These are phyloP conservation scores for Cryptococcus hybrid DNA, from an alignment of 1,284 basidiomycete species.

Conservation along the genomic window DNA sequence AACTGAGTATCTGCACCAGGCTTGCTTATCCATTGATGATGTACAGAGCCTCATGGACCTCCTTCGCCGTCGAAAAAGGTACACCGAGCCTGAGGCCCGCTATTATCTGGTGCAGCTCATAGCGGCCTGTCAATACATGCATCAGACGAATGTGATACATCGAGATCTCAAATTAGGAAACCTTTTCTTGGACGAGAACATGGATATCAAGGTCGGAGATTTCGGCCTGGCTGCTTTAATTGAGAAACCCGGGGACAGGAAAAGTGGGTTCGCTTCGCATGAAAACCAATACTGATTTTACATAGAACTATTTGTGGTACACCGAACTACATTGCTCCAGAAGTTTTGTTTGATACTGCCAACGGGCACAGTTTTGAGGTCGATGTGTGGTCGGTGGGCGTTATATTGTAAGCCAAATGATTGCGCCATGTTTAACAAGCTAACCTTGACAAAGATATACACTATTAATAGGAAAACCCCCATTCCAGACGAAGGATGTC, in stretches of 20 bases:
- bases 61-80: constrained; percentile 80
- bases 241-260: constrained; percentile 91
- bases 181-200: constrained; percentile 83
- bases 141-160: constrained; percentile 90
- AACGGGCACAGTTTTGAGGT: constrained; percentile 98
- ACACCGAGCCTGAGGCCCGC: constrained; percentile 88
- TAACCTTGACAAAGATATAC: constrained; percentile 62
- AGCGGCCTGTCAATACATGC: constrained; percentile 96
- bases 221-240: constrained; percentile 97
- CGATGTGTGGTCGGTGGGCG: constrained; percentile 95
- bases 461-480: constrained; percentile 86
- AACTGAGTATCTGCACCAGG: background rate
- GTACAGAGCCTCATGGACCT: constrained; percentile 74
- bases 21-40: background rate
- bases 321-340: constrained; percentile 98
- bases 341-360: constrained; percentile 92
- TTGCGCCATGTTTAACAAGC: background rate
- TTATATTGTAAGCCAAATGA: constrained; percentile 63
- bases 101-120: constrained; percentile 93
- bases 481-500: constrained; percentile 97
- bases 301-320: constrained; percentile 89
- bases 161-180: constrained; percentile 95
- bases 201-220: constrained; percentile 97
- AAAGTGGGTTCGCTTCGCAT: constrained; percentile 58
- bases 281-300: constrained; percentile 1